Conservation (phyloP, 2,329 filamentous ascomycete species). For the Penicillium sp. region DNA sequence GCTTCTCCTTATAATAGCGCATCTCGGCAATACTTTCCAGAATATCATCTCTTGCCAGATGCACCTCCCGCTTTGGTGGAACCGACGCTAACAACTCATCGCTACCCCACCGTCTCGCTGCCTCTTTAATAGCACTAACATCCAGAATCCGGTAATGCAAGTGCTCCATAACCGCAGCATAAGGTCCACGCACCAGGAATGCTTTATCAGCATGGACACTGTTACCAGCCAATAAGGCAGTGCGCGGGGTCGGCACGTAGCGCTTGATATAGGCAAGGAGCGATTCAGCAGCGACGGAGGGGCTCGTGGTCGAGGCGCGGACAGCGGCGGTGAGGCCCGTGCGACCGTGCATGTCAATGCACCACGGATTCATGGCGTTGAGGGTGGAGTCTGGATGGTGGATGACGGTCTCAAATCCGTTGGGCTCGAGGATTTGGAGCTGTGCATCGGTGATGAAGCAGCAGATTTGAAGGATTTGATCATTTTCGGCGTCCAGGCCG, state of each 20-base stretch:
- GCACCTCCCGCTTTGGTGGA: constrained; percentile 71
- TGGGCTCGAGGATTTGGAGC: constrained; percentile 70
- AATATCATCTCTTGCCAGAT: constrained; percentile 86
- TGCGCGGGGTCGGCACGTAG: constrained; percentile 65
- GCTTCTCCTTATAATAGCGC: constrained; percentile 70
- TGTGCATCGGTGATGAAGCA: constrained; percentile 85
- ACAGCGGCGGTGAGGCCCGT: constrained; percentile 81
- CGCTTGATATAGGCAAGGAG: constrained; percentile 76
- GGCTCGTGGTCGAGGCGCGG: constrained; percentile 68
- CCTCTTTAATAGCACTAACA: constrained; percentile 90
- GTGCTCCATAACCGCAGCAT: constrained; percentile 69
- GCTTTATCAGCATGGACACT: constrained; percentile 86
- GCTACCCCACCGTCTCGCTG: constrained; percentile 74
- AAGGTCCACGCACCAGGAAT: constrained; percentile 75
- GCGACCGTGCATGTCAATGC: constrained; percentile 71
- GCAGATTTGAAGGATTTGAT: constrained; percentile 87
- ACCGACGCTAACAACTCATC: constrained; percentile 59
- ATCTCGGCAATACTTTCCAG: constrained; percentile 94
- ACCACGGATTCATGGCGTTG: constrained; percentile 86
- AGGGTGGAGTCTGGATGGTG: constrained; percentile 70
- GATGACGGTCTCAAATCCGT: constrained; percentile 77
- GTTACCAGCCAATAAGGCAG: constrained; percentile 81
- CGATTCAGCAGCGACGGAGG: constrained; percentile 67
- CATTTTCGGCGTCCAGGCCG: constrained; percentile 72
- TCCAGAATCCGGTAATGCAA: constrained; percentile 90